Evolutionary conservation across 345 rosid genomes (phyloP).

Genomic region (Boechera divaricarpa): DNA sequence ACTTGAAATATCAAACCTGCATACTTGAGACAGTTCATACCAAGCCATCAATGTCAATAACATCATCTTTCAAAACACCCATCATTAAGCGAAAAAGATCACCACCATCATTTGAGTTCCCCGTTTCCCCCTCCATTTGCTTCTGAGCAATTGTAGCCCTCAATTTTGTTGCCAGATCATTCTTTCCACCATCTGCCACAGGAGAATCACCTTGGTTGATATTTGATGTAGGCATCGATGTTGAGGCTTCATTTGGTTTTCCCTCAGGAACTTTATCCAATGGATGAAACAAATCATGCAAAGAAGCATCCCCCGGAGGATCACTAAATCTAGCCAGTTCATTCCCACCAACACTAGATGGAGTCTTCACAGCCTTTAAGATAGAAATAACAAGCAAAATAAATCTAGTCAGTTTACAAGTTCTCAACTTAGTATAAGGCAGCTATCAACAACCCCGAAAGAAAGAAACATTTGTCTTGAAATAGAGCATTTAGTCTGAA

Average conservation of each 20-base stretch:
- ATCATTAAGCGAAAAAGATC: constrained; percentile 83
- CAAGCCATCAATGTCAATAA: constrained; percentile 94
- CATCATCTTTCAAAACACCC: constrained; percentile 88
- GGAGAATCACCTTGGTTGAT: constrained; percentile 63
- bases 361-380: constrained; percentile 66
- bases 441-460: neutral
- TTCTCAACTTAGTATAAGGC: constrained; percentile 18
- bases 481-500: constrained; percentile 8
- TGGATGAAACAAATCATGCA: constrained; percentile 96
- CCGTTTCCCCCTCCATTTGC: constrained; percentile 85
- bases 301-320: constrained; percentile 93
- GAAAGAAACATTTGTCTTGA: constrained; percentile 1
- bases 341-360: constrained; percentile 58
- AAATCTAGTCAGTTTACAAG: constrained; percentile 30
- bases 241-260: constrained; percentile 74
- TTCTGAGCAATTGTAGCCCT: constrained; percentile 95
- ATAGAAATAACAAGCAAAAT: constrained; percentile 34
- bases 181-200: constrained; percentile 71
- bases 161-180: constrained; percentile 85
- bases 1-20: constrained; percentile 20
- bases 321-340: constrained; percentile 93
- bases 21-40: constrained; percentile 52
- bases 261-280: constrained; percentile 63
- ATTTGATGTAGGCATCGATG: constrained; percentile 68
- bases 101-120: constrained; percentile 84